phyloP scores from a whole-genome alignment of 176 grass and related monocot species.

The Coix lacrymajobi region DNA sequence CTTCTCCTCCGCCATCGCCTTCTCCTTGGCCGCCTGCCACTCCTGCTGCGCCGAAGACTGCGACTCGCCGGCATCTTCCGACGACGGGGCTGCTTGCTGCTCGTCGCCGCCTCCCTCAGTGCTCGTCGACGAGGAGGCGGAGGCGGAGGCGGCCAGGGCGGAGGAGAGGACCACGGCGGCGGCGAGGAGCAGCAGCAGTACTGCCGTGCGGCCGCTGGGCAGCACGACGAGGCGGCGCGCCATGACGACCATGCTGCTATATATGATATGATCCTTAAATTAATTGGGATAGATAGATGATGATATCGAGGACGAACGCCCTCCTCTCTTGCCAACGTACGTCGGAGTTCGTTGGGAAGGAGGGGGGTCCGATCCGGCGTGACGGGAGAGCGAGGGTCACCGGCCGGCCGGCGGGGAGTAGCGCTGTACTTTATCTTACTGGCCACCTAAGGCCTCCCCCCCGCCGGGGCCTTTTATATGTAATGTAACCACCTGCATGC shows the following conservation, averaged over 20 bases:
- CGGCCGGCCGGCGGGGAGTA: not conserved
- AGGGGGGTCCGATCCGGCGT: not conserved
- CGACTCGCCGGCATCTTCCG: too few relatives aligned
- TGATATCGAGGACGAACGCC: not conserved
- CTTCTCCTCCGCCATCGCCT: not conserved
- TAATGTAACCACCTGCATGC: not conserved
- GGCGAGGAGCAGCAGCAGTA: not conserved
- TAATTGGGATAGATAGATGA: too few relatives aligned
- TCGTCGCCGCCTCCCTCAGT: too few relatives aligned
- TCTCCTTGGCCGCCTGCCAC: not conserved
- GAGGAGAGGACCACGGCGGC: not conserved
- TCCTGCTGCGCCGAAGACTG: not conserved
- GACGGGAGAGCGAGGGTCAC: not conserved
- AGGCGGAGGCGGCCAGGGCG: too few relatives aligned
- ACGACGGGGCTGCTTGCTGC: too few relatives aligned
- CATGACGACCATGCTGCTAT: not conserved
- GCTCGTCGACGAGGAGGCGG: not conserved
- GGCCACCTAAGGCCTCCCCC: not conserved
- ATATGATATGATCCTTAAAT: too few relatives aligned
- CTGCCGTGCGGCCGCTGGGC: not conserved
- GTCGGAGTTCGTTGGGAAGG: not conserved
- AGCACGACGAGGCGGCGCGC: too few relatives aligned
- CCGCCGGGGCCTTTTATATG: not conserved
- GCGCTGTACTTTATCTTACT: too few relatives aligned
- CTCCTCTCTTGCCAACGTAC: conserved; percentile 13